Base-by-base conservation (phyloP, 495 filamentous ascomycete genomes). In the Penicillium ochrochloron region DNA sequence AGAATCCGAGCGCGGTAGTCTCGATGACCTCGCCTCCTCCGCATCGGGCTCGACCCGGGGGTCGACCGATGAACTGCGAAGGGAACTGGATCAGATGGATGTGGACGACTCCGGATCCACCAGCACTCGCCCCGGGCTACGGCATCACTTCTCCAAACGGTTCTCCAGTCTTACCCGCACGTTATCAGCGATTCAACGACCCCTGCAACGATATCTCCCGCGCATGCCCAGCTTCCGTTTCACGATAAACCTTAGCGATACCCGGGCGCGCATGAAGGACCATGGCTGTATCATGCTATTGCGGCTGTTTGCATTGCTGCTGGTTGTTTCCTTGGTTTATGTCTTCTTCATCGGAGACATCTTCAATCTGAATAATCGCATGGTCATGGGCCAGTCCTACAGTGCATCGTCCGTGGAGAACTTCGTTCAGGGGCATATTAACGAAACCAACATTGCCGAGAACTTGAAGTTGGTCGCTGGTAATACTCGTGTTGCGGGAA, bases 51-150 rank as follows among this genome's bases (percentile, higher is more conserved):
- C 81, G 21, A 73, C 74, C 54, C 76, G 82, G 59, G 75, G 73
- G 39, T 85, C 82, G 50, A 75, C 80, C 35, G 91, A 90, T 39
- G 83, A 82, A 58, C 79, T 97, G 55, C 86, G 90, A 62, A 83
- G 87, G 67, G 91, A 93, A 78, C 89, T 98, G 76, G 86, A 92
- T 66, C 90, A 97, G 82, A 87, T 99, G 86, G 94, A 97, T 70
- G 85, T 96, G 8, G 81, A 92, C 65, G 94, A 97, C 69, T 87
- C 88, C 5, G 84, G 61, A 12, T 56, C 81, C 65, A 67, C 71
- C 66, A 68, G 70, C 31, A 35, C 68, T 65, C 73, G 77, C 46
- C 67, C 77, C 31, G 72, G 71, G 34, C 73, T 86, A 63, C 67
- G 80, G 35, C 75, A 74, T 56, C 82, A 74, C 57, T 73, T 87